A percentile compares a stretch with the other conserved stretches of the same genome.
phyloP scores from a whole-genome alignment of 2,329 filamentous ascomycete species.

The Exophiala alcalophila region DNA sequence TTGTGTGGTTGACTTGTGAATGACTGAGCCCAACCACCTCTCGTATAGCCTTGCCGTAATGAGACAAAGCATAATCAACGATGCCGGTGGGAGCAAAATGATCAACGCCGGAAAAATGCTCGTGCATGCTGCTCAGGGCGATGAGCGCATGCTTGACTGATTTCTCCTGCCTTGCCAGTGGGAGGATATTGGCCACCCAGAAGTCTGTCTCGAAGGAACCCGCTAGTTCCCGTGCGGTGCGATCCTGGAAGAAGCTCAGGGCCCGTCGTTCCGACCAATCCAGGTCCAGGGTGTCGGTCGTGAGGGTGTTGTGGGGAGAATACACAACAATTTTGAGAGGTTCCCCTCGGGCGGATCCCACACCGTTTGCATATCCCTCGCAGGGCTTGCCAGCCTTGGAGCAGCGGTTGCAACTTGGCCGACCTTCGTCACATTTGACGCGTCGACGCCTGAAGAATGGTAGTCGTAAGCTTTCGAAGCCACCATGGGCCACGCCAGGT shows the following conservation, averaged over 20 bases:
- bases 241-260: constrained; percentile 32
- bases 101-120: constrained; percentile 26
- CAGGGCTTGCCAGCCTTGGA: constrained; percentile 33
- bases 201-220: constrained; percentile 32
- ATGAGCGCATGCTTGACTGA: constrained; percentile 33
- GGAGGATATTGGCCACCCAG: constrained; percentile 31
- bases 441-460: constrained; percentile 11
- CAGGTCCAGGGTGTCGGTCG: constrained; percentile 16
- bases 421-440: constrained; percentile 34
- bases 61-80: constrained; percentile 40
- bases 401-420: constrained; percentile 31
- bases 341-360: constrained; percentile 2
- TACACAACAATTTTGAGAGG: constrained; percentile 22
- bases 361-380: constrained; percentile 30
- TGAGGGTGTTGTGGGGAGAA: constrained; percentile 6
- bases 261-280: constrained; percentile 30
- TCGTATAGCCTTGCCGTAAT: constrained; percentile 52
- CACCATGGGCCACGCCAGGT: background rate
- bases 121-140: constrained; percentile 34
- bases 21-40: constrained; percentile 40
- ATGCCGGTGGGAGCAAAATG: constrained; percentile 6
- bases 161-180: constrained; percentile 31
- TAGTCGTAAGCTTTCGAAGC: background rate
- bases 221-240: constrained; percentile 30
- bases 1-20: constrained; percentile 33